phyloP scores from a whole-genome alignment of 2,329 filamentous ascomycete genomes.

The Ceratocystis smalleyi region DNA sequence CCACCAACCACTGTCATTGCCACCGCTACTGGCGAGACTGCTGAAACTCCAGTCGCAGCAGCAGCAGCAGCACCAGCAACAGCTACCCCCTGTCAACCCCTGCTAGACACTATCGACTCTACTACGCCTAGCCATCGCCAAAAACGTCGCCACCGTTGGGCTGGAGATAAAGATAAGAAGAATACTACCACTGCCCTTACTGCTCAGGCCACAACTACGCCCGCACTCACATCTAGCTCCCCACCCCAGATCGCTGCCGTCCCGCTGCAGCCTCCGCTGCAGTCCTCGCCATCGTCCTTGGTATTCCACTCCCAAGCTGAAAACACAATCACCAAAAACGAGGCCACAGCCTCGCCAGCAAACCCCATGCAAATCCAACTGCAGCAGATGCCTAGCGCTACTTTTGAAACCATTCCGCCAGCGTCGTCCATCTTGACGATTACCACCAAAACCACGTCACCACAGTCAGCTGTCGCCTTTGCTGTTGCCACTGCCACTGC shows the following conservation, averaged over 20 bases:
- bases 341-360: background rate
- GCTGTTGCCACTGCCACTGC: background rate
- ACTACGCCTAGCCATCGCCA: background rate
- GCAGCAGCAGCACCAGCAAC: background rate
- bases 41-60: background rate
- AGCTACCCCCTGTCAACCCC: background rate
- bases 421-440: background rate
- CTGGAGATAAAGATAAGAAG: background rate
- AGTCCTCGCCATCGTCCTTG: background rate
- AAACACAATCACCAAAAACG: background rate
- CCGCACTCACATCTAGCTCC: background rate
- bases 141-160: background rate
- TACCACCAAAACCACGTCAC: conserved; percentile 3
- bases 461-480: background rate
- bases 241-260: background rate
- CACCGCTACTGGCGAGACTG: background rate
- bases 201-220: background rate
- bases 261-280: background rate
- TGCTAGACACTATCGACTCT: background rate
- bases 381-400: conserved; percentile 5
- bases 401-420: background rate
- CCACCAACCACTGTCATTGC: background rate
- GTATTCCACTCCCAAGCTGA: background rate
- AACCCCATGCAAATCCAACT: background rate
- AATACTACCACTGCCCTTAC: background rate